Evolutionary conservation across 1,284 basidiomycete species (phyloP), one percentile per base, ranked within the genome.

Genomic region (Golubevia sp.): DNA sequence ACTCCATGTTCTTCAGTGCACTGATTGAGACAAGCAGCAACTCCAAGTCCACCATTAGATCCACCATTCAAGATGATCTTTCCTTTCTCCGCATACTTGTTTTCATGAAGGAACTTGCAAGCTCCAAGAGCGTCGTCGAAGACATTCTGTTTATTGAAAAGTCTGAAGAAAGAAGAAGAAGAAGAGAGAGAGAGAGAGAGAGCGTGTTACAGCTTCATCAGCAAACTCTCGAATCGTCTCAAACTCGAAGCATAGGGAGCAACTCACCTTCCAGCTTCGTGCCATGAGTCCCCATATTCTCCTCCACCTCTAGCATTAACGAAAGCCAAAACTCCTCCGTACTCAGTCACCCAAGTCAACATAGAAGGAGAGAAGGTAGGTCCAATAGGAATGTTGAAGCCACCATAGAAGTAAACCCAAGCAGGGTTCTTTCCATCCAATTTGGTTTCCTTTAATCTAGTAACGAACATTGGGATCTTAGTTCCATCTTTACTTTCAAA

Each of bases 391-490:
- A 91, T 89, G 62, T 87, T 88, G 82, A 93, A 93, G 1, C 27
- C 63, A 48, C 68, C 79, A 86, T 82, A 76, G 88, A 91, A 91
- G 70, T 93, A 94, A 76, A 93, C 90, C 25, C 93, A 86, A 0
- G 88, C 91, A 3, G 92, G 89, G 0, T 91, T 91, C 0, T 89
- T 90, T 7, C 92, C 92, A 71, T 94, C 91, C 59, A 88, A 86
- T 69, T 87, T 85, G 20, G 90, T 91, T 23, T 86, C 87, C 79
- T 91, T 91, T 76, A 91, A 91, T 56, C 89, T 87, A 27, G 93
- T 91, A 63, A 94, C 87, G 77, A 93, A 94, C 91, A 94, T 93
- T 1, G 92, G 92, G 34, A 94, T 86, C 56, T 87, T 88, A 1
- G 92, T 93, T 0, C 92, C 91, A 75, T 94, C 93, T 80, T 91